Percentiles rank a stretch among this genome's conserved stretches.
Conservation (phyloP, 768 basidiomycete genomes). For the Ramaria sp. region DNA sequence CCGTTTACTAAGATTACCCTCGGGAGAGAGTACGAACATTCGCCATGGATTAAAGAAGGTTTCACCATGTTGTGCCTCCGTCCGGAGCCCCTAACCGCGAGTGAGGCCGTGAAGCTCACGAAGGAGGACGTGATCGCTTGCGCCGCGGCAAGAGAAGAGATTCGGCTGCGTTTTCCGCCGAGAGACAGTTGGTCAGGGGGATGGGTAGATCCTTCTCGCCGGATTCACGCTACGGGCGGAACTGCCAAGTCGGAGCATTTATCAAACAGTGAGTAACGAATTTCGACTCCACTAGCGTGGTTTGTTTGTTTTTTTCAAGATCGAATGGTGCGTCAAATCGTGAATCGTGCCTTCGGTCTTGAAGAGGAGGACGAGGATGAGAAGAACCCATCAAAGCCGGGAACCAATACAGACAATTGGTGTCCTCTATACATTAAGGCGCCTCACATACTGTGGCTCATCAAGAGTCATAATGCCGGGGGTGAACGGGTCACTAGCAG, state of each 20-base stretch:
- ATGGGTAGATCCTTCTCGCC: background rate
- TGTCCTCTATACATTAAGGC: background rate
- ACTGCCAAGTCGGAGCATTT: background rate
- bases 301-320: background rate
- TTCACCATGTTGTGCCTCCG: constrained; percentile 34
- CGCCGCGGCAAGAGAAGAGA: background rate
- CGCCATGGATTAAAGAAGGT: background rate
- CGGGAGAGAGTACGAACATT: background rate
- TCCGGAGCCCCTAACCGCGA: constrained; percentile 35
- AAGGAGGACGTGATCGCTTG: background rate
- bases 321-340: background rate
- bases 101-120: constrained; percentile 39
- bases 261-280: background rate
- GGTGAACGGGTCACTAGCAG: background rate
- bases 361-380: background rate
- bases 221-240: background rate
- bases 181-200: background rate
- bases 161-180: background rate
- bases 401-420: background rate
- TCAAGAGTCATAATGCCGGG: too few species aligned
- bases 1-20: background rate
- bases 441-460: background rate
- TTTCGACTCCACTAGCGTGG: background rate
- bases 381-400: background rate
- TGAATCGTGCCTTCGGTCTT: background rate